Evolutionary conservation across 169 alveolate genomes (phyloP), one percentile per base, ranked within the genome.

Genomic region (Cryptosporidium andersoni): DNA sequence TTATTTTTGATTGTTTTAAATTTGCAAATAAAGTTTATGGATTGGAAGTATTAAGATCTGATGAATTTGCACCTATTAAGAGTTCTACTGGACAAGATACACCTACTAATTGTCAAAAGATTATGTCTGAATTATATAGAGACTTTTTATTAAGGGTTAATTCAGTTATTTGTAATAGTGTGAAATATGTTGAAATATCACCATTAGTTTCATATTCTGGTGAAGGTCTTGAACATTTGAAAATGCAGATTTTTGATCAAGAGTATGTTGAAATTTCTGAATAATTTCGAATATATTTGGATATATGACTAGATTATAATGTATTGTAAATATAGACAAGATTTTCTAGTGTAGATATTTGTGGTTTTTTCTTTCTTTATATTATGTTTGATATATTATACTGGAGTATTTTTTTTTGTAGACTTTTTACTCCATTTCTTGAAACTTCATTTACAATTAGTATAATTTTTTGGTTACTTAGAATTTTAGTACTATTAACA

Each of bases 31-130:
- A 65, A 25, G 89, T 88, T 37, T 39, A 90, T 6, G 66, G 80
- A 5, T 82, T 53, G 80, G 43, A 81, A 40, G 55, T 81, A 36
- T 92, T 90, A 8, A 37, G 64, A 3, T 90, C 96, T 81, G 82
- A 68, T 8, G 94, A 93, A 64, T 93, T 93, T 56, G 89, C 95
- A 1, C 96, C 96, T 42, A 94, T 93, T n/a, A 93, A 93, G 52
- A 89, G 91, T 43, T 89, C 90, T 4, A 80, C 55, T 14, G 96
- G 96, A 43, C 80, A 66, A 8, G 94, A 92, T 43, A 88, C 94
- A 4, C 94, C 95, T 12, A 80, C 81, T 2, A 47, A 65, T 11
- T 74, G 74, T 47, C 85, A 74, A 60, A 12, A 43, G 5, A 49
- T 63, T 9, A 47, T 74, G 36, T 74, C 85, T 16, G 36, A 58